Percentiles rank a stretch among this genome's conserved stretches.
These are phyloP conservation scores for Cercospora zeina DNA, from an alignment of 2,329 filamentous ascomycete genomes.

Conservation along the genomic window DNA sequence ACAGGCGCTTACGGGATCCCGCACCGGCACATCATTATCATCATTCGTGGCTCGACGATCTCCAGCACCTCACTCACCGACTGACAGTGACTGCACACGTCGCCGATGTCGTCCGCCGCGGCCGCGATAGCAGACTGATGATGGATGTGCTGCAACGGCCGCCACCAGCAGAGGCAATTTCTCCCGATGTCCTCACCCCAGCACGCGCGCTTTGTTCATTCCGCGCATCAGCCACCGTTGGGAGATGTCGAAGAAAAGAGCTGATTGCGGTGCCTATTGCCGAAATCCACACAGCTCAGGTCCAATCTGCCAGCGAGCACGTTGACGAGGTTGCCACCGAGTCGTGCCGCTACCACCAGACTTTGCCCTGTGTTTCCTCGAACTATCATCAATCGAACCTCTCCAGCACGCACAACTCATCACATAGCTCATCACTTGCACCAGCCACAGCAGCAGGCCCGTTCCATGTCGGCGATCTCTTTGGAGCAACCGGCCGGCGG, in stretches of 20 bases:
- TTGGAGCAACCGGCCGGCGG: neutral
- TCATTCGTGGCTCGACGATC: neutral
- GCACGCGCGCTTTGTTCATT: neutral
- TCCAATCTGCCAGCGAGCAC: neutral
- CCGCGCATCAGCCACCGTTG: neutral
- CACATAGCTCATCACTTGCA: neutral
- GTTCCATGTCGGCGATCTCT: neutral
- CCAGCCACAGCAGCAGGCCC: neutral
- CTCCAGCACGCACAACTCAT: neutral
- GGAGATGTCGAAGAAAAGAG: neutral
- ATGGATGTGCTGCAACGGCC: no score
- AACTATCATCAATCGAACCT: neutral
- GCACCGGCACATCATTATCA: neutral
- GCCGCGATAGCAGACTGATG: neutral
- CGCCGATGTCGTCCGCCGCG: neutral
- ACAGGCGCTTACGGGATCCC: neutral
- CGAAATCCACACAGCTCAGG: neutral
- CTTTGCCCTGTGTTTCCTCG: neutral
- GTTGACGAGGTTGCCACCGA: neutral
- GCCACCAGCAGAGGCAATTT: constrained; percentile 1
- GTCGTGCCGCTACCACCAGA: neutral
- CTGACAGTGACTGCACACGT: neutral
- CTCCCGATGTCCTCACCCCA: neutral
- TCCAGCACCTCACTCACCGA: no score
- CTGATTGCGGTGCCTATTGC: no score